Conservation (phyloP, 495 filamentous ascomycete genomes). For the Neurospora discreta region DNA sequence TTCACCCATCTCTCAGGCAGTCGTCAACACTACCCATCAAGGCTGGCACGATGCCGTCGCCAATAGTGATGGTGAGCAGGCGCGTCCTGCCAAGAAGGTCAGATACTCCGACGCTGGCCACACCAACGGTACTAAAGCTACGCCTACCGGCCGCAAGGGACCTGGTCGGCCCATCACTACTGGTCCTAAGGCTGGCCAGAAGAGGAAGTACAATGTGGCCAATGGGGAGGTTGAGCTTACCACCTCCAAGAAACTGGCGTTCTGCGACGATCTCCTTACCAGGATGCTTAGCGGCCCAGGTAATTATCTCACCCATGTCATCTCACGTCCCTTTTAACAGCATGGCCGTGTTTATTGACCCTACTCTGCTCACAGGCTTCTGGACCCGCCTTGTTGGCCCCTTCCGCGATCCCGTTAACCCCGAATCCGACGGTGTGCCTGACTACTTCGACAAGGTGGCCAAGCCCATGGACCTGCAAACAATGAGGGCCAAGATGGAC, state of each 20-base stretch:
- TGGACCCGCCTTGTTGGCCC: slow-evolving; percentile 47
- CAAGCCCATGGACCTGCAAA: slow-evolving; percentile 38
- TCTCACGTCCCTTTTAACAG: not conserved
- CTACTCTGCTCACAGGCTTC: slow-evolving; percentile 27
- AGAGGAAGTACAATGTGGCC: slow-evolving; percentile 17
- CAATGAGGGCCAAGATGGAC: slow-evolving; percentile 41
- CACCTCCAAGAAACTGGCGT: slow-evolving; percentile 35
- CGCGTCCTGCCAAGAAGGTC: slow-evolving; percentile 23
- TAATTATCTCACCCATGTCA: slow-evolving; percentile 8
- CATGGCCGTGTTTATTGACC: not conserved
- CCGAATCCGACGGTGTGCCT: slow-evolving; percentile 32
- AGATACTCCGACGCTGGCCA: slow-evolving; percentile 22
- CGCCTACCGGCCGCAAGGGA: slow-evolving; percentile 7
- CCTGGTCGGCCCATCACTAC: not conserved
- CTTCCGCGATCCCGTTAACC: slow-evolving; percentile 37
- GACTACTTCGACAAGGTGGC: slow-evolving; percentile 37
- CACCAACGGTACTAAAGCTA: not conserved
- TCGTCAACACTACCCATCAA: slow-evolving; percentile 13
- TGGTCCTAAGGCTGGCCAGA: slow-evolving; percentile 7
- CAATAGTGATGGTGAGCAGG: slow-evolving; percentile 15
- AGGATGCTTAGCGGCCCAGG: slow-evolving; percentile 44
- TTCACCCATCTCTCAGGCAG: not conserved
- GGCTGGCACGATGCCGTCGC: slow-evolving; percentile 26
- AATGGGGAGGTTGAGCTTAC: slow-evolving; percentile 16
- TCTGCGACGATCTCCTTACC: slow-evolving; percentile 38